Percentiles rank a stretch among this genome's conserved stretches.
These are phyloP conservation scores for Zymoseptoria ardabiliae DNA, from an alignment of 2,329 filamentous ascomycete species.

Conservation along the genomic window DNA sequence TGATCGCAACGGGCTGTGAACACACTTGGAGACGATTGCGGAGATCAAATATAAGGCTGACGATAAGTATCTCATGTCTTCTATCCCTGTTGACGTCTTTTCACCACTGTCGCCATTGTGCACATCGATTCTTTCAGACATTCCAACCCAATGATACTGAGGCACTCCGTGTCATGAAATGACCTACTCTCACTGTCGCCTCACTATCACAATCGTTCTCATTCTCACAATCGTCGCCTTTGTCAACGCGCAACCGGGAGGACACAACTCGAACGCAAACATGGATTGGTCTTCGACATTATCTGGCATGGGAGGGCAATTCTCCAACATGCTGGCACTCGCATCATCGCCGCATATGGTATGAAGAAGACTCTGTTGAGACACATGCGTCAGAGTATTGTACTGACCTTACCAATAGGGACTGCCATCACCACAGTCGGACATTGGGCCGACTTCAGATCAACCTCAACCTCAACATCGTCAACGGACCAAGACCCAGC, in stretches of 20 bases:
- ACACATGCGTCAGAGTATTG: neutral
- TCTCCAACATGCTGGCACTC: constrained; percentile 8
- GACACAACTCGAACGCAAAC: constrained; percentile 4
- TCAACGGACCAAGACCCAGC: constrained; percentile 1
- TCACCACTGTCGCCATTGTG: neutral
- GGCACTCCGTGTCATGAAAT: neutral
- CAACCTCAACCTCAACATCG: neutral
- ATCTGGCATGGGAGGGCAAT: constrained; percentile 3
- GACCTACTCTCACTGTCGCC: constrained; percentile 4
- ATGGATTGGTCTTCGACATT: constrained; percentile 1
- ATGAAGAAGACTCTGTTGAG: neutral
- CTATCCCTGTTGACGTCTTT: neutral
- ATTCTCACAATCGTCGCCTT: constrained; percentile 2
- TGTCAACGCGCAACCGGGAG: constrained; percentile 3
- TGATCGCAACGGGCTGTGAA: neutral
- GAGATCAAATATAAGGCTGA: neutral
- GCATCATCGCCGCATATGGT: constrained; percentile 7
- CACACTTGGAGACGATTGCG: neutral
- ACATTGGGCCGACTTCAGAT: neutral
- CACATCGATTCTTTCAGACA: neutral
- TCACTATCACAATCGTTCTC: constrained; percentile 2
- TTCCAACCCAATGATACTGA: neutral
- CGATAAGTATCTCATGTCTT: neutral
- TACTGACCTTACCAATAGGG: constrained; percentile 1
- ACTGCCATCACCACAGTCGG: constrained; percentile 4